Evolutionary conservation across 1,284 basidiomycete species (phyloP), one percentile per base, ranked within the genome.

Genomic region (Chiua sp.): DNA sequence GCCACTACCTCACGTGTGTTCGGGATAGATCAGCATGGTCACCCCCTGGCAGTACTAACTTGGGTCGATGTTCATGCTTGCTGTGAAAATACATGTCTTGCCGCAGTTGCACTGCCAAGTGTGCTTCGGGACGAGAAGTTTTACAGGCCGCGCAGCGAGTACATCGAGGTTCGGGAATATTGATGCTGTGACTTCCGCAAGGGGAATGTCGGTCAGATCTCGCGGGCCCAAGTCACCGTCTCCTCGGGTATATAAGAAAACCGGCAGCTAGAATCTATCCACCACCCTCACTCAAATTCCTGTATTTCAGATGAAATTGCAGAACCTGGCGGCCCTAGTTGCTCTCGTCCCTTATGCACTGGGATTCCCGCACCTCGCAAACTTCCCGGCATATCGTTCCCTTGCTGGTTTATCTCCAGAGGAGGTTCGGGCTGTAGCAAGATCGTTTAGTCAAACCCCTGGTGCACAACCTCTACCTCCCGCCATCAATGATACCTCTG

Each of bases 391-490:
- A 11, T 37, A 37, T 37, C 35, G 35, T 37, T 37, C 35, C 15
- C 35, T 37, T 37, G 35, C 10, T 3, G 35, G 35, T 13, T 37
- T 37, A 13, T 37, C 35, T 37, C 35, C 35, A 37, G 35, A 37
- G 97, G 10, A 28, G 98, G 82, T 2, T 89, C 94, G 87, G 97
- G 92, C 77, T 20, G 57, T 70, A 11, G 63, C 56, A 0, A 59
- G 42, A 51, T 50, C 54, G 1, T 73, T 73, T 23, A 23, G 33
- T 33, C 59, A 39, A 15, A 73, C 63, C 0, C 68, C 71, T 4
- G 68, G 68, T 42, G 51, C 71, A 55, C 68, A 72, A 48, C 68
- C 69, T 35, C 53, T 67, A 13, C 68, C 69, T 1, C 60, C 61
- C 47, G 46, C 68, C 10, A 57, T 70, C 51, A 64, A 62, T 2